Base-by-base conservation (phyloP, 805 yeast genomes). In the Gaillardinia entomophila region DNA sequence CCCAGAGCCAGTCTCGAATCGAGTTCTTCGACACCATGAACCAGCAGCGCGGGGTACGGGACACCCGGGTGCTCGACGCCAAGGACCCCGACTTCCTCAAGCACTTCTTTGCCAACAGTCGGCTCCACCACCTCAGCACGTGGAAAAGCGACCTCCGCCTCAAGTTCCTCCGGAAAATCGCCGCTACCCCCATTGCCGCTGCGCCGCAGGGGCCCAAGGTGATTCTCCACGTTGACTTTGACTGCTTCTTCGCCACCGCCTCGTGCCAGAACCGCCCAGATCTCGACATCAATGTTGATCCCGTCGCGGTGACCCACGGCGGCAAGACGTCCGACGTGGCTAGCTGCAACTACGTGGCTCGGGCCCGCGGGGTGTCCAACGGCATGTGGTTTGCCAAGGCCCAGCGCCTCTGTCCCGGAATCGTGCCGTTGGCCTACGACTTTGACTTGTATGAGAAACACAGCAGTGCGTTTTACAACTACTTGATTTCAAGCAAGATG, bases 381-480 rank as follows among this genome's bases (percentile, higher is more conserved):
- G 97, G 97, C 0, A 85, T 82, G 92, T 92, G 97, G 95, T 73
- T 85, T 2, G 62, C 77, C 1, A 43, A 62, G 2, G 97, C 97
- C 0, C 63, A 58, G 38, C 54, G 58, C 24, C 37, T 75, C 22
- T 85, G 97, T 46, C 95, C 92, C 0, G 59, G 75, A 3, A 53
- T 90, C 23, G 59, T 75, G 1, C 66, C 75, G 15, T 45, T 90
- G 12, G 80, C 77, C 6, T 86, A 87, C 49, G 82, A 86, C 40
- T 90, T 89, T 53, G 76, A 69, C 4, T 71, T 73, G 4, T 88
- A 88, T 49, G 92, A 84, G 50, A 45, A 49, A 20, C 70, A 71
- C 13, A 85, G 97, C 0, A 65, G 70, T 16, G 55, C 55, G 6
- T 75, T 92, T 32, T 92, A 88, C 53, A 65, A 75, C 2, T 68